Base-by-base conservation (phyloP, 495 filamentous ascomycete species). In the Hypoxylon trugodes region DNA sequence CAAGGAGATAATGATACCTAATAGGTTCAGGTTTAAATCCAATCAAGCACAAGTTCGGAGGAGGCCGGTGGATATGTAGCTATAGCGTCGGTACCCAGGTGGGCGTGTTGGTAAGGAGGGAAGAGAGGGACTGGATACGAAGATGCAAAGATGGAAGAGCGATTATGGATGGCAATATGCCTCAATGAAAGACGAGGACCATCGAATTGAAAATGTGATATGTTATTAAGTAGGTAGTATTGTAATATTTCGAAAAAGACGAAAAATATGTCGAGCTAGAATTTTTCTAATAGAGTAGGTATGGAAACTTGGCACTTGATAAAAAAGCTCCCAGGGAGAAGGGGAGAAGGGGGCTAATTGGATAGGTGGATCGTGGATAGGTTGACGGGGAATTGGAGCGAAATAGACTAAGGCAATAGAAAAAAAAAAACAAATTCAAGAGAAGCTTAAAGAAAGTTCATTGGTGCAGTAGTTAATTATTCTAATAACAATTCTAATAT, bases 281-380 rank as follows among this genome's bases (percentile, higher is more conserved):
- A 32, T 37, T 62, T 59, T 59, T 48, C 24, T 56, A 30, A 51
- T 33, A 59, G 28, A 28, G 32, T 24, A 55, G 48, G 53, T 46
- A 61, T 59, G 58, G 58, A 58, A 67, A 62, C 64, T 67, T 67
- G 64, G 64, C 64, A 54, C 52, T 62, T 12, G 53, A n/a, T n/a
- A n/a, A 35, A 26, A 36, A 41, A 3, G 25, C 45, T 61, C 49
- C 54, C 35, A 59, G 53, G 47, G 53, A 13, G 24, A 22, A 36
- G 13, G 42, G 25, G 32, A 13, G 9, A 15, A 18, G 60, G 36
- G 52, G 54, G 47, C 21, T 55, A 42, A 54, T 63, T 57, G 48
- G 53, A 21, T 43, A 42, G 37, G 57, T 66, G 43, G 63, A 56
- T 26, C 47, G 45, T 33, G 28, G 57, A 53, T 60, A n/a, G n/a